phyloP scores from a whole-genome alignment of 768 basidiomycete genomes.

The Mycena haematopus region DNA sequence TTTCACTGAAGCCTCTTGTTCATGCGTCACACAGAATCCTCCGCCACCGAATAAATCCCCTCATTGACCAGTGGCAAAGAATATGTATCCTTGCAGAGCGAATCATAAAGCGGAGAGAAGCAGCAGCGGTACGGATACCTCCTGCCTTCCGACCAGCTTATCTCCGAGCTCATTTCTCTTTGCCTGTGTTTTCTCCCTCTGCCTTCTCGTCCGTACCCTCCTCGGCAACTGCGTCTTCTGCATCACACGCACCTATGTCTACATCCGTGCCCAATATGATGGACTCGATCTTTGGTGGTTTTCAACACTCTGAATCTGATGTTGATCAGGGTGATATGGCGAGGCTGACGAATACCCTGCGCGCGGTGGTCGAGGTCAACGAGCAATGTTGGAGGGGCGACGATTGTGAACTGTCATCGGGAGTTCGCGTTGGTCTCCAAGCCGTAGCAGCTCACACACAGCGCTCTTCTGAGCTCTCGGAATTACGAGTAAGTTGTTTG shows the following conservation, averaged over 20 bases:
- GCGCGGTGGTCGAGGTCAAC: slow-evolving; percentile 78
- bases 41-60: slow-evolving; percentile 72
- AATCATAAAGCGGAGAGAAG: slow-evolving; percentile 87
- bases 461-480: slow-evolving; percentile 75
- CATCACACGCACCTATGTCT: slow-evolving; percentile 37
- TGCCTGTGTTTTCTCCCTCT: slow-evolving; percentile 55
- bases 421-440: slow-evolving; percentile 74
- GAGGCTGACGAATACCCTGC: slow-evolving; percentile 81
- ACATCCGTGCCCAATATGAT: slow-evolving; percentile 30
- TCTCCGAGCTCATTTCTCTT: slow-evolving; percentile 73
- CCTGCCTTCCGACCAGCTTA: slow-evolving; percentile 67
- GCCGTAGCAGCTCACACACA: slow-evolving; percentile 73
- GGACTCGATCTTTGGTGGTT: slow-evolving; percentile 38
- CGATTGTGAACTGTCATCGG: slow-evolving; percentile 79
- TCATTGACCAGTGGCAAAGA: slow-evolving; percentile 93
- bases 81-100: slow-evolving; percentile 89
- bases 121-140: slow-evolving; percentile 84
- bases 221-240: slow-evolving; percentile 36
- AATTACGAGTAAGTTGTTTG: slow-evolving; percentile 63
- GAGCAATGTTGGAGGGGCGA: slow-evolving; percentile 86
- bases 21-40: slow-evolving; percentile 57
- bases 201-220: slow-evolving; percentile 43
- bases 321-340: slow-evolving; percentile 79
- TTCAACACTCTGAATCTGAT: slow-evolving; percentile 28
- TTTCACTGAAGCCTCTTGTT: neutral